A percentile compares a stretch with the other conserved stretches of the same genome.
phyloP scores from a whole-genome alignment of 345 rosid genomes.

The Lumnitzera littorea region DNA sequence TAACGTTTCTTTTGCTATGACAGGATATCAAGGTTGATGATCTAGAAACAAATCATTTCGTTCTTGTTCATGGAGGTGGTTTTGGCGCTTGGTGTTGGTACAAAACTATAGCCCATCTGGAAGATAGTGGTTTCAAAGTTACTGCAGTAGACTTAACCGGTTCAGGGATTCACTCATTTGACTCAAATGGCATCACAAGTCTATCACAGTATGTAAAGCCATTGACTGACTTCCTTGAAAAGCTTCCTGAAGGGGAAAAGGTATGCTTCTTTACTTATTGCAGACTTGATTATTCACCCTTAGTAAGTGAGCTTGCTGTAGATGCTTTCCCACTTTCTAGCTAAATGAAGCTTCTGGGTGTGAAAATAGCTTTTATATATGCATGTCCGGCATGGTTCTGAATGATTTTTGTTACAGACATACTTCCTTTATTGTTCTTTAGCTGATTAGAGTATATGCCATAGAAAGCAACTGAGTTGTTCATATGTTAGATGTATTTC shows the following conservation, averaged over 20 bases:
- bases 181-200: slow-evolving; percentile 57
- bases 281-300: too few species aligned
- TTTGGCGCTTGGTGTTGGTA: slow-evolving; percentile 99
- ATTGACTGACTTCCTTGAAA: slow-evolving; percentile 64
- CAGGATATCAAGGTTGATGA: slow-evolving; percentile 70
- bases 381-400: too few species aligned
- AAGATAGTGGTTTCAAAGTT: slow-evolving; percentile 82
- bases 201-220: slow-evolving; percentile 86
- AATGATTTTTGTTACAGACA: too few species aligned
- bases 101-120: slow-evolving; percentile 86
- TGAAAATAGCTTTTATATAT: too few species aligned
- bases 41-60: slow-evolving; percentile 76
- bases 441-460: too few species aligned
- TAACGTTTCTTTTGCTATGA: slow-evolving; percentile 5
- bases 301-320: too few species aligned
- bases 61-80: slow-evolving; percentile 95
- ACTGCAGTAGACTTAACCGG: slow-evolving; percentile 90
- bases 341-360: too few species aligned
- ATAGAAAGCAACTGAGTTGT: too few species aligned
- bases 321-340: too few species aligned
- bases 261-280: slow-evolving; percentile 19
- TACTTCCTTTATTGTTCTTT: too few species aligned
- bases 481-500: too few species aligned
- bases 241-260: slow-evolving; percentile 66
- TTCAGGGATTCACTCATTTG: slow-evolving; percentile 75